Base-by-base conservation (phyloP, 1,139 yeast genomes). In the Blastobotrys petasosporus region DNA sequence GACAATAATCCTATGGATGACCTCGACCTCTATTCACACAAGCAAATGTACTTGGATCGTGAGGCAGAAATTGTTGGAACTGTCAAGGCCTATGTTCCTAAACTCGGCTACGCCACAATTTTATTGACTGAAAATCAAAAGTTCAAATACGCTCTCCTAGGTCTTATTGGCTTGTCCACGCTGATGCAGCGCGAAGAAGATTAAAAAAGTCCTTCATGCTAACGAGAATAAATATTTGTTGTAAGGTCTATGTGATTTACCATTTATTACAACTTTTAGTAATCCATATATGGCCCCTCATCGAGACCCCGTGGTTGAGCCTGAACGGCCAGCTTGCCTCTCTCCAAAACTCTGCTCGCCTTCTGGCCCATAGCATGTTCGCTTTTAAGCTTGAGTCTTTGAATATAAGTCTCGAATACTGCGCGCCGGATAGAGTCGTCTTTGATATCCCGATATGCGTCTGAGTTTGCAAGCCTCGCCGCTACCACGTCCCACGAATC, bases 1-100 rank as follows among this genome's bases (percentile, higher is more conserved):
- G 99, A 92, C 65, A 94, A 94, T 65, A 92, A 92, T 62, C 85
- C 92, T 3, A 82, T 85, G 47, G 95, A 92, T 65, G 99, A 92
- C 66, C 74, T 92, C 56, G 83, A 86, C 16, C 73, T 92, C 41
- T 92, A 94, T 62, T 85, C 92, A 1, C 75, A 78, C 54, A 81
- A 79, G 49, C 94, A 87, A 62, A 71, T 71, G 46, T 92, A 92
- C 56, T 71, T 92, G 57, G 81, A 86, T 57, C 80, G 88, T 54
- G 75, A 79, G 41, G 72, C 70, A 16, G 97, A 94, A 61, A 75
- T 92, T 47, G 79, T 87, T 11, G 98, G 98, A 2, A 80, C 90
- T 4, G 98, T 92, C 28, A 83, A 82, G 66, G 97, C 84, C 1
- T 92, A 88, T 62, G 69, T 92, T 49, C 99, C 99, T n/a, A 78